A percentile compares a stretch with the other conserved stretches of the same genome.
Conservation (phyloP, 73 alveolate genomes). For the Symbiodinium natans region DNA sequence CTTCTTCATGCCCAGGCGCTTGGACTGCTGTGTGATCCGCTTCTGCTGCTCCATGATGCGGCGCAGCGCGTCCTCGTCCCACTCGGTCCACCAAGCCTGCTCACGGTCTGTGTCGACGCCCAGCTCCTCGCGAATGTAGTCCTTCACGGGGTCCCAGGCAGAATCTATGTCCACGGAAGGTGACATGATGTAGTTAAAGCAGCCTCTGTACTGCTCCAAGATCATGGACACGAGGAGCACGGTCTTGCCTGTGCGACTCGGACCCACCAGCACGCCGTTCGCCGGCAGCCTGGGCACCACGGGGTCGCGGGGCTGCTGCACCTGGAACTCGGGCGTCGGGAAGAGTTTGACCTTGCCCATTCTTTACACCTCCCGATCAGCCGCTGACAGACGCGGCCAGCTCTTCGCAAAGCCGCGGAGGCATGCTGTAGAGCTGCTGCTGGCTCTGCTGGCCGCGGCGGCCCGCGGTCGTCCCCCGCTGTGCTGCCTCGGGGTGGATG, state of each 20-base stretch:
- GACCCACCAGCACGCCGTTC: not conserved
- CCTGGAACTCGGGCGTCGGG: not conserved
- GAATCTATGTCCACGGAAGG: not conserved
- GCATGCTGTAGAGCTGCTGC: no score
- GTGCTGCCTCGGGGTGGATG: no score
- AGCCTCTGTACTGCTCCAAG: slow-evolving; percentile 4
- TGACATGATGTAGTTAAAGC: not conserved
- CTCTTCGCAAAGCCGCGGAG: no score
- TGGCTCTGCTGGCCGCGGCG: no score
- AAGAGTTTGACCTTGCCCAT: not conserved
- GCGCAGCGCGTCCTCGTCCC: slow-evolving; percentile 8
- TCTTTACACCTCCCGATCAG: no score
- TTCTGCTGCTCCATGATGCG: not conserved
- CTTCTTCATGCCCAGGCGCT: not conserved
- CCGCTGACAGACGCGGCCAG: no score
- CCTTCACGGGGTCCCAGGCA: not conserved
- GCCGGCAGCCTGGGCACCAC: not conserved
- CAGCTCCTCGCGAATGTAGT: not conserved
- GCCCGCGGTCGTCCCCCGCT: no score
- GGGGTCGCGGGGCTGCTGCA: not conserved
- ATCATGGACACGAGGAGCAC: not conserved
- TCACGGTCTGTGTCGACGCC: slow-evolving; percentile 2
- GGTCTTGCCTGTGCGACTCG: not conserved
- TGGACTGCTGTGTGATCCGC: not conserved
- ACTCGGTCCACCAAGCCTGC: not conserved